Conservation (phyloP, 2,329 filamentous ascomycete genomes). For the Phaeophleospora eucalypticola region DNA sequence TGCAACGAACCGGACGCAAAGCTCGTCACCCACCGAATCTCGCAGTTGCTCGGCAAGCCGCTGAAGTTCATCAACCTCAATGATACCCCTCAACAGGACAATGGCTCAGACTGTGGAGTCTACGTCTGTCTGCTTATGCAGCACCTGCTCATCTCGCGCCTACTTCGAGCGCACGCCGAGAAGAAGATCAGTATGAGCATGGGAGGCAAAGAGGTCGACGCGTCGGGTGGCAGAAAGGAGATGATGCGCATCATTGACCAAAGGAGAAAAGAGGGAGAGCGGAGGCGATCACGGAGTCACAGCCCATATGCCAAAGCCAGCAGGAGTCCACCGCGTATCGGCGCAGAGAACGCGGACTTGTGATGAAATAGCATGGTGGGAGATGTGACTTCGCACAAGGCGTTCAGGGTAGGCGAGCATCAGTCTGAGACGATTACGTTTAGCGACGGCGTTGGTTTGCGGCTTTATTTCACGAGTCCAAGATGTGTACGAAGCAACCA, state of each 20-base stretch:
- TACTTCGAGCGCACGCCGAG: constrained; percentile 72
- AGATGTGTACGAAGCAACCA: neutral
- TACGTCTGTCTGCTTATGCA: constrained; percentile 96
- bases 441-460: constrained; percentile 6
- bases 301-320: constrained; percentile 19
- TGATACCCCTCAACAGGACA: constrained; percentile 87
- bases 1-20: constrained; percentile 72
- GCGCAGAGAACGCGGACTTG: constrained; percentile 23
- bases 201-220: constrained; percentile 78
- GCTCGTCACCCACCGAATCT: constrained; percentile 64
- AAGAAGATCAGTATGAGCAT: constrained; percentile 95
- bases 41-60: constrained; percentile 60
- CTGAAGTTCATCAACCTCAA: constrained; percentile 75
- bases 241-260: constrained; percentile 87
- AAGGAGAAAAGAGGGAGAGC: constrained; percentile 80
- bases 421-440: neutral
- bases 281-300: constrained; percentile 60
- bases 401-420: neutral
- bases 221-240: constrained; percentile 74
- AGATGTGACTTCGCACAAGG: neutral
- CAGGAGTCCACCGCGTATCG: constrained; percentile 25
- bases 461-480: neutral
- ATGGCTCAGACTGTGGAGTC: constrained; percentile 88
- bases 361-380: neutral
- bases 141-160: constrained; percentile 78